These are phyloP conservation scores for Tricholomella constricta DNA, from an alignment of 768 basidiomycete genomes.

Conservation along the genomic window DNA sequence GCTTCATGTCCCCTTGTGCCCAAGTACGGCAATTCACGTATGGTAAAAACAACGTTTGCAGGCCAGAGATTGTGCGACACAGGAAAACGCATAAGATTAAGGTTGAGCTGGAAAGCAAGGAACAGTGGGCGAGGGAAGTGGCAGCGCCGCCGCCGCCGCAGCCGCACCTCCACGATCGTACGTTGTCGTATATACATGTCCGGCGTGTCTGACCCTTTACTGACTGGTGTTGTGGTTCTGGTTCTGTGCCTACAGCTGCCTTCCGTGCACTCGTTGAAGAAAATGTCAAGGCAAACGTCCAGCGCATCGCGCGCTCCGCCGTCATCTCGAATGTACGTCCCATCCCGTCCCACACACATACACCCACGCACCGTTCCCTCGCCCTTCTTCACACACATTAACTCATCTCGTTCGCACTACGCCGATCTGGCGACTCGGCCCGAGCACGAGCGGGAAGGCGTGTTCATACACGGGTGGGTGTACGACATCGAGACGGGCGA, in stretches of 20 bases:
- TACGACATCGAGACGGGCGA: constrained; percentile 27
- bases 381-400: too few species aligned
- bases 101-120: too few species aligned
- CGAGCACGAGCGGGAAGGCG: background rate
- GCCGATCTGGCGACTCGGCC: constrained; percentile 2
- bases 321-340: constrained; percentile 21
- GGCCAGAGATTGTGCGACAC: constrained; percentile 37
- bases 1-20: too few species aligned
- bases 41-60: too few species aligned
- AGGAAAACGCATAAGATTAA: constrained; percentile 32
- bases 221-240: too few species aligned
- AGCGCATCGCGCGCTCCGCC: constrained; percentile 16
- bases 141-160: constrained; percentile 26
- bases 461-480: constrained; percentile 28
- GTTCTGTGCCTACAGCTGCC: constrained; percentile 28
- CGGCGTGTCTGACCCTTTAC: too few species aligned
- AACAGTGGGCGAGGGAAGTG: constrained; percentile 19
- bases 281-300: constrained; percentile 36
- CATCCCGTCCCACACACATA: background rate
- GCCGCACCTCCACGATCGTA: constrained; percentile 31
- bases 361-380: background rate
- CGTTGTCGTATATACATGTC: background rate
- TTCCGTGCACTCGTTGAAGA: constrained; percentile 48
- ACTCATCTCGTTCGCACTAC: too few species aligned
- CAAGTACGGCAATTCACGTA: too few species aligned